A percentile compares a stretch with the other conserved stretches of the same genome.
phyloP scores from a whole-genome alignment of 2,329 filamentous ascomycete genomes.

The Malbranchea zuffiana region DNA sequence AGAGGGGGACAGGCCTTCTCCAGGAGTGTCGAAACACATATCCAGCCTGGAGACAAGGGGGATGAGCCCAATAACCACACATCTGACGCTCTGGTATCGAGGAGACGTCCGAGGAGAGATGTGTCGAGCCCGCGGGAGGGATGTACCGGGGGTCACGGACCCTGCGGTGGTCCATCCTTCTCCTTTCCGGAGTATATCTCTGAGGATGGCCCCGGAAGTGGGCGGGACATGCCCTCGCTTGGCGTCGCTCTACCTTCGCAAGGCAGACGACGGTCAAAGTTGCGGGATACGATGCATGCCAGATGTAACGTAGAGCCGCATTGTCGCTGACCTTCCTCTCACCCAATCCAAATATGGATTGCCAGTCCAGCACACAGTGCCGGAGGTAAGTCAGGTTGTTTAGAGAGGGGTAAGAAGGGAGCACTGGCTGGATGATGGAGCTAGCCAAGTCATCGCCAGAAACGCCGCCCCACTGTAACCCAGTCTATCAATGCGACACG shows the following conservation, averaged over 20 bases:
- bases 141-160: constrained; percentile 8
- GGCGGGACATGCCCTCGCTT: constrained; percentile 3
- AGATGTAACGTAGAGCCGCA: constrained; percentile 23
- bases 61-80: constrained; percentile 41
- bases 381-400: constrained; percentile 17
- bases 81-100: neutral
- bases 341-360: constrained; percentile 16
- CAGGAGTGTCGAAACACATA: constrained; percentile 24
- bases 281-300: constrained; percentile 24
- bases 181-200: constrained; percentile 10
- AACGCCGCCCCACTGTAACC: constrained; percentile 11
- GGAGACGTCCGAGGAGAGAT: neutral
- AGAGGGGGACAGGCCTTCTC: constrained; percentile 22
- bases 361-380: constrained; percentile 33
- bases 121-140: neutral
- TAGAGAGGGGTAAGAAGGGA: constrained; percentile 25
- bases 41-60: constrained; percentile 43
- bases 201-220: constrained; percentile 2
- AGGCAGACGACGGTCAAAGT: constrained; percentile 14
- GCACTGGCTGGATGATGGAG: constrained; percentile 12
- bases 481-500: constrained; percentile 22
- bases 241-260: constrained; percentile 7
- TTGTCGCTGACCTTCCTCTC: constrained; percentile 14
- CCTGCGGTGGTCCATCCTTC: constrained; percentile 4
- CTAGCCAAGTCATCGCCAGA: constrained; percentile 17